Evolutionary conservation across 371 early-diverging fungal genomes (phyloP).

Genomic region (Nematocida sp.): DNA sequence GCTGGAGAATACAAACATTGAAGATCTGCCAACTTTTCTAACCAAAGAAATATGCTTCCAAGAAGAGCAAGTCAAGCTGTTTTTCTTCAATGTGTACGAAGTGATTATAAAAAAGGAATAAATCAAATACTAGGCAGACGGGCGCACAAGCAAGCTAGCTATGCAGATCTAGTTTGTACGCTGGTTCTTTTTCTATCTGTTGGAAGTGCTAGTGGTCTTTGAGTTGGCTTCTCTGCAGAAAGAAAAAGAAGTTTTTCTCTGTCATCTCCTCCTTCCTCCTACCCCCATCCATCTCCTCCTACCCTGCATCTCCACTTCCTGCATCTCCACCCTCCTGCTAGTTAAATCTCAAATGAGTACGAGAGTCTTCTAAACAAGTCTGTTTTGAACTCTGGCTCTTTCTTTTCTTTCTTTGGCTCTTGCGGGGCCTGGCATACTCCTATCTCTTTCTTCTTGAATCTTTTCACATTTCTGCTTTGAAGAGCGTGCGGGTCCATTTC

Average conservation of each 20-base stretch:
- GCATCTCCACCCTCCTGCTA: neutral
- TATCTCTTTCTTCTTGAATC: conserved; percentile 8
- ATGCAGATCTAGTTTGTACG: no score
- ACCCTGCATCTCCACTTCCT: no score
- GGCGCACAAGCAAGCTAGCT: no score
- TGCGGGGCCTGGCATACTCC: neutral
- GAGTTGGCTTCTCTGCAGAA: no score
- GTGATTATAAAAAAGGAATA: conserved; percentile 22
- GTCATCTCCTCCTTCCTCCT: no score
- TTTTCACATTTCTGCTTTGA: neutral
- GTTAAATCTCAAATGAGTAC: neutral
- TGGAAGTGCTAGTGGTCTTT: no score
- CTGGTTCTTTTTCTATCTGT: no score
- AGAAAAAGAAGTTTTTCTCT: no score
- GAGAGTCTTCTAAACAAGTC: conserved; percentile 12
- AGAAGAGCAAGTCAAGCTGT: conserved; percentile 48
- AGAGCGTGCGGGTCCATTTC: neutral
- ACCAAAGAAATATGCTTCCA: conserved; percentile 55
- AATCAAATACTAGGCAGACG: no score
- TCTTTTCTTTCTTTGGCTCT: neutral
- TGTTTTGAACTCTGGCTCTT: conserved; percentile 9
- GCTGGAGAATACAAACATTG: conserved; percentile 29
- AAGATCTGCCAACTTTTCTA: conserved; percentile 49
- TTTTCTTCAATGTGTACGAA: conserved; percentile 59
- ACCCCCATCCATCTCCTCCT: no score